Conservation (phyloP, 2,329 filamentous ascomycete species). For the Phyllosticta citriasiana region DNA sequence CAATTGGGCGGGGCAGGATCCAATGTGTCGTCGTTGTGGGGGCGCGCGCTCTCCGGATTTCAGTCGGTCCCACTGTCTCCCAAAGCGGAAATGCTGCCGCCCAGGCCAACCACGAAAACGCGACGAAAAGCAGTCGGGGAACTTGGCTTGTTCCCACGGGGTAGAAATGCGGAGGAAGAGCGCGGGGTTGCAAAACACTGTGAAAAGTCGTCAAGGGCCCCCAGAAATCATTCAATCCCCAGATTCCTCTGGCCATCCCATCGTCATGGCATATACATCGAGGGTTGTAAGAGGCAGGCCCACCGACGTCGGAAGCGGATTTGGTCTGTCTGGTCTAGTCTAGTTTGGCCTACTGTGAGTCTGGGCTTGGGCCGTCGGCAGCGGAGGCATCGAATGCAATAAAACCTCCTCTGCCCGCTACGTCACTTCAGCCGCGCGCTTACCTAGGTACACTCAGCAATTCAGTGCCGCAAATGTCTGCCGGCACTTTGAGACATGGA, state of each 20-base stretch:
- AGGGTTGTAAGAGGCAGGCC: neutral
- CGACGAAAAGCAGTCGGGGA: conserved; percentile 9
- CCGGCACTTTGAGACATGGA: neutral
- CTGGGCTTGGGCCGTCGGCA: too few species aligned
- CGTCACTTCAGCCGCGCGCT: neutral
- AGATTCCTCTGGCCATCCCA: neutral
- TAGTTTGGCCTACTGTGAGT: neutral
- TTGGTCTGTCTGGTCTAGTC: neutral
- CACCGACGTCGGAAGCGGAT: neutral
- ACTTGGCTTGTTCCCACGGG: neutral
- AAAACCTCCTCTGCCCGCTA: neutral
- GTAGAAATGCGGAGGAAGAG: neutral
- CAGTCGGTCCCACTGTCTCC: neutral
- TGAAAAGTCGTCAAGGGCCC: neutral
- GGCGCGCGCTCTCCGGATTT: neutral
- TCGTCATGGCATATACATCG: neutral
- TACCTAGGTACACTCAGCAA: neutral
- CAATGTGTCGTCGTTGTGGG: neutral
- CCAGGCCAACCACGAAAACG: conserved; percentile 3
- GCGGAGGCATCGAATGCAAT: neutral
- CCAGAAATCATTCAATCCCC: neutral
- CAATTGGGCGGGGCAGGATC: neutral
- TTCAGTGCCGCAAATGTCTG: neutral
- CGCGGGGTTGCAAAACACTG: neutral
- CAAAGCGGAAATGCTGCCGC: neutral